Evolutionary conservation across 1,284 basidiomycete species (phyloP), one percentile per base, ranked within the genome.

Genomic region (Hemileccinum hortonii): DNA sequence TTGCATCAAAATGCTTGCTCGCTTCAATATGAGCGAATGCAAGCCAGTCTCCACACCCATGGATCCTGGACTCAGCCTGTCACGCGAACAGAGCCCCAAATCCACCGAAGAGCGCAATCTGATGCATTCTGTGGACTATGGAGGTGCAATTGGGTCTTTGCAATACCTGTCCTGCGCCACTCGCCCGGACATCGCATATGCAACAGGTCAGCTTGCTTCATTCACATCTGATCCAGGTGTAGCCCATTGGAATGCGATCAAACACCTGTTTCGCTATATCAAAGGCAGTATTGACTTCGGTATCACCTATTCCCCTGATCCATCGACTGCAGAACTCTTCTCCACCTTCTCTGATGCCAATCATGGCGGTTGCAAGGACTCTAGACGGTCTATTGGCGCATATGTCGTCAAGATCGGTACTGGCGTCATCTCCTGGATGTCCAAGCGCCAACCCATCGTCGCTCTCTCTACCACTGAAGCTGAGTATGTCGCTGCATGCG

Each of bases 371-470:
- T 44, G 49, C 36, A 50, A 38, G 26, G 49, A 44, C 2, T 18
- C 49, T 35, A 37, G 42, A 1, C 33, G 14, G 1, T 46, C 50
- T 11, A 52, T 46, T 30, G 42, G 50, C 21, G 35, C 35, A 11
- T 52, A 24, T 40, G 6, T 52, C 1, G 18, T 52, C 26, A 52
- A 49, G 11, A 52, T 55, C 18, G 50, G 43, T 4, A 49, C 50
- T 30, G 52, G 55, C 1, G 48, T 22, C 16, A 16, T 35, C 6
- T n/a, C 7, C 16, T 35, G 33, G 33, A 35, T 35, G 15, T 35
- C 33, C 5, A 35, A 56, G 50, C 38, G 26, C 2, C 54, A 55
- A 29, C 15, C 33, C 7, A 42, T n/a, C n/a, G n/a, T n/a, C n/a
- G n/a, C n/a, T n/a, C n/a, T n/a, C n/a, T n/a, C n/a, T n/a, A n/a